phyloP scores from a whole-genome alignment of 2,329 filamentous ascomycete species.

The Harringtonia lauricola region DNA sequence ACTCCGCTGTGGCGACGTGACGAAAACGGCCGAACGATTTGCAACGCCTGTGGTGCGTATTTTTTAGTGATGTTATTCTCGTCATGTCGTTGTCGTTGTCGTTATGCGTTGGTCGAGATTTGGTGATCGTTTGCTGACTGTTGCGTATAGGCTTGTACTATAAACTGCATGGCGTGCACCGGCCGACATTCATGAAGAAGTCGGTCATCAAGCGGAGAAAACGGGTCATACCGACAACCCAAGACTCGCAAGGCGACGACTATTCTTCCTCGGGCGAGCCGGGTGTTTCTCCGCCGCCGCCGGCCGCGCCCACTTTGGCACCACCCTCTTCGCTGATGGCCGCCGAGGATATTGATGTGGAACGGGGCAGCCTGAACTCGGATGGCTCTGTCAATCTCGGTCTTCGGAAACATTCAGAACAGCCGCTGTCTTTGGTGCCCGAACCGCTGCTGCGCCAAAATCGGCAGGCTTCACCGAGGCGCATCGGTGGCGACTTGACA shows the following conservation, averaged over 20 bases:
- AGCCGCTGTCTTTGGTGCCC: constrained; percentile 34
- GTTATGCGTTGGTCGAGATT: neutral
- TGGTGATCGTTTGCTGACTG: constrained; percentile 9
- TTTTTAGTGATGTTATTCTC: neutral
- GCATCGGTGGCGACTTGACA: constrained; percentile 31
- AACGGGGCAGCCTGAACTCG: constrained; percentile 47
- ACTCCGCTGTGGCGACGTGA: constrained; percentile 93
- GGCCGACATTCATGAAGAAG: constrained; percentile 98
- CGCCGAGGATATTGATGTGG: constrained; percentile 17
- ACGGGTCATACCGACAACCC: constrained; percentile 74
- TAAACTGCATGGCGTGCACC: constrained; percentile 87
- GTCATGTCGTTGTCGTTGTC: neutral
- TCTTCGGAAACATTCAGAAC: constrained; percentile 35
- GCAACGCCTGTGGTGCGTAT: constrained; percentile 87
- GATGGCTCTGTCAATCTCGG: constrained; percentile 57
- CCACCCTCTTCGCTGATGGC: neutral
- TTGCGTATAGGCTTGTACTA: constrained; percentile 68
- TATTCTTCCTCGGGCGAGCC: constrained; percentile 32
- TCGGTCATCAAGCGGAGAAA: constrained; percentile 93
- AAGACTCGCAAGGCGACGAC: constrained; percentile 29
- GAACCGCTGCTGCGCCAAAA: constrained; percentile 30
- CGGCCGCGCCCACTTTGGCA: neutral
- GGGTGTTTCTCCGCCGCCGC: constrained; percentile 29
- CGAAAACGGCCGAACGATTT: constrained; percentile 91
- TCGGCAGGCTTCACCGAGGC: constrained; percentile 28